Conservation (phyloP, 208 protist genomes). For the Trichomonas tenax region DNA sequence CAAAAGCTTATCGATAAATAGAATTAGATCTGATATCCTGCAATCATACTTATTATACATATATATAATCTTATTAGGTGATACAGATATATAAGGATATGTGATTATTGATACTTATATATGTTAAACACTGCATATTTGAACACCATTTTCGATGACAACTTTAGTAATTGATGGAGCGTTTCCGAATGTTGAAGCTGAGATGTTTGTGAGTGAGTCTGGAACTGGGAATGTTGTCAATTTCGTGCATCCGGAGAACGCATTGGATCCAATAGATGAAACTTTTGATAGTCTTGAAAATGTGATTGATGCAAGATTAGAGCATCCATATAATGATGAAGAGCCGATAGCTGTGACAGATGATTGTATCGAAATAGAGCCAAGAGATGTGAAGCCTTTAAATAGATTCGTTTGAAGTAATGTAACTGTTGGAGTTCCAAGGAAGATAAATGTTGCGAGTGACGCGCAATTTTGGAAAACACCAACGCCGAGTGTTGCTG, state of each 20-base stretch:
- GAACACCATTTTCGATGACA: not conserved
- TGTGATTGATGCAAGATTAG: not conserved
- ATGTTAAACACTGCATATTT: no score
- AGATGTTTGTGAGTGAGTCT: not conserved
- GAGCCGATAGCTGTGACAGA: not conserved
- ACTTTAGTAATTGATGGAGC: not conserved
- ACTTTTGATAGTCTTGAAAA: not conserved
- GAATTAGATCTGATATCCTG: no score
- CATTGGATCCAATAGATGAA: not conserved
- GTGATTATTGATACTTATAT: no score
- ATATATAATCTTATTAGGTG: no score
- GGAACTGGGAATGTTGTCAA: not conserved
- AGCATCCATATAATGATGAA: not conserved
- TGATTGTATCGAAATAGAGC: not conserved
- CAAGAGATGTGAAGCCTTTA: not conserved
- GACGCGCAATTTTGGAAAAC: not conserved
- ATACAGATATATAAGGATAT: no score
- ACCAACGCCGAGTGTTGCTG: not conserved
- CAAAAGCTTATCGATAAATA: no score
- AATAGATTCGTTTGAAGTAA: not conserved
- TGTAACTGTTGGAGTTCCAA: not conserved
- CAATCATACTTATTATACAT: no score
- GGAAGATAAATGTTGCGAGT: not conserved
- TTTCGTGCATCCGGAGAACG: not conserved
- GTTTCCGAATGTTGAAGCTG: not conserved